Percentiles rank a stretch among this genome's conserved stretches.
Evolutionary conservation across 768 basidiomycete species (phyloP).

Genomic region (Lentinula detonsa): DNA sequence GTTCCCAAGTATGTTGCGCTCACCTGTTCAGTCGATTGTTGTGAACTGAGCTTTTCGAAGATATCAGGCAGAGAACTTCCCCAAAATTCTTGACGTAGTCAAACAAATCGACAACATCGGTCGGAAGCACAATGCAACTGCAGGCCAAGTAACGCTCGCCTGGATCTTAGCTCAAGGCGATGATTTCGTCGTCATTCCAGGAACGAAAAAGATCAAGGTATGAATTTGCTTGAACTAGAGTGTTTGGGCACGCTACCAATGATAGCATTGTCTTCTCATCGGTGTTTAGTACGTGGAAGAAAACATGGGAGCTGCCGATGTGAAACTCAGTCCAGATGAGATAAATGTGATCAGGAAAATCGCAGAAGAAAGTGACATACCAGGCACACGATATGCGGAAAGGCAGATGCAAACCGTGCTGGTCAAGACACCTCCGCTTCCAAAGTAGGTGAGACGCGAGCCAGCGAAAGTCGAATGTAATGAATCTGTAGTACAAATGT

Average conservation of each 20-base stretch:
- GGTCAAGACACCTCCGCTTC: background rate
- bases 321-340: conserved; percentile 30
- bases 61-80: conserved; percentile 38
- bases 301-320: conserved; percentile 29
- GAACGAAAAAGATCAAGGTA: conserved; percentile 31
- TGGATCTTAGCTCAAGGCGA: conserved; percentile 41
- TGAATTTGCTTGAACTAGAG: conserved; percentile 6
- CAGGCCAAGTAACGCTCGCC: conserved; percentile 45
- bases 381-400: background rate
- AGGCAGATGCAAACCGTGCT: background rate
- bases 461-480: no score
- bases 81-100: conserved; percentile 37
- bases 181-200: conserved; percentile 39
- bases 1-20: conserved; percentile 22
- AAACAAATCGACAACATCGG: conserved; percentile 32
- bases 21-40: background rate
- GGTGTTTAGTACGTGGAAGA: conserved; percentile 32
- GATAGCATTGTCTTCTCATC: background rate
- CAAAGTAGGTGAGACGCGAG: background rate
- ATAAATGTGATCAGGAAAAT: conserved; percentile 28
- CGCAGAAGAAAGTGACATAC: conserved; percentile 17
- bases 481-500: background rate
- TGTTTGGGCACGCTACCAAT: background rate
- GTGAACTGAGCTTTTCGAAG: conserved; percentile 11
- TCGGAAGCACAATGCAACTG: conserved; percentile 31